A percentile compares a stretch with the other conserved stretches of the same genome.
Evolutionary conservation across 257 asterid species (phyloP).

Genomic region (Plectranthus barbatus): DNA sequence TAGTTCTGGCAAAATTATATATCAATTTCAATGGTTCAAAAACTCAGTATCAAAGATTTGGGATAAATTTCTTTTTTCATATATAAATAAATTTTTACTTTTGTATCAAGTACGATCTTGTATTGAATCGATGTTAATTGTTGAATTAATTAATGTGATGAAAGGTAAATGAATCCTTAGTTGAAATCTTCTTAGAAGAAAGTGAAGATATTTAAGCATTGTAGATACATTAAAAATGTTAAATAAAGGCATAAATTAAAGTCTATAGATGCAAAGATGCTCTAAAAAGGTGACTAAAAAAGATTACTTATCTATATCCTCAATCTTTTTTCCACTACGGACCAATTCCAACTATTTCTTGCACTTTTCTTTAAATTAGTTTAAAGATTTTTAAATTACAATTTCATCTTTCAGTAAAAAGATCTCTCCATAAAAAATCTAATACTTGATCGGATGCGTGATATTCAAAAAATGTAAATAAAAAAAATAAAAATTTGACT

Average conservation of each 20-base stretch:
- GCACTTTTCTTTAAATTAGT: conserved; percentile 6
- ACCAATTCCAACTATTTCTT: conserved; percentile 16
- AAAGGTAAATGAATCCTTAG: conserved; percentile 2
- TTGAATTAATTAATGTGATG: neutral
- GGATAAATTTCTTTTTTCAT: too few species aligned
- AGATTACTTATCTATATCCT: conserved; percentile 15
- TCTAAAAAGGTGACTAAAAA: conserved; percentile 16
- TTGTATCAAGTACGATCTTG: conserved; percentile 7
- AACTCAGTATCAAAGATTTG: too few species aligned
- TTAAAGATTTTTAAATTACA: neutral
- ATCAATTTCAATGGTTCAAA: too few species aligned
- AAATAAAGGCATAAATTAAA: conserved; percentile 12
- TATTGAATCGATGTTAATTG: conserved; percentile 5
- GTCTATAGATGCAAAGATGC: conserved; percentile 17
- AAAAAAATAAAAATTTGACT: too few species aligned
- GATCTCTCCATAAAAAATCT: too few species aligned
- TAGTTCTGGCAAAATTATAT: too few species aligned
- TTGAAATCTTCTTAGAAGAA: conserved; percentile 27
- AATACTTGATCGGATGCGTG: too few species aligned
- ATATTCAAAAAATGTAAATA: too few species aligned
- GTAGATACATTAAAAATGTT: conserved; percentile 12
- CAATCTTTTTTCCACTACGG: conserved; percentile 13
- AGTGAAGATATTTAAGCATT: conserved; percentile 31
- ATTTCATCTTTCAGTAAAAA: too few species aligned
- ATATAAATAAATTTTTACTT: too few species aligned